These are phyloP conservation scores for Xylaria bambusicola DNA, from an alignment of 495 filamentous ascomycete species.

Conservation along the genomic window DNA sequence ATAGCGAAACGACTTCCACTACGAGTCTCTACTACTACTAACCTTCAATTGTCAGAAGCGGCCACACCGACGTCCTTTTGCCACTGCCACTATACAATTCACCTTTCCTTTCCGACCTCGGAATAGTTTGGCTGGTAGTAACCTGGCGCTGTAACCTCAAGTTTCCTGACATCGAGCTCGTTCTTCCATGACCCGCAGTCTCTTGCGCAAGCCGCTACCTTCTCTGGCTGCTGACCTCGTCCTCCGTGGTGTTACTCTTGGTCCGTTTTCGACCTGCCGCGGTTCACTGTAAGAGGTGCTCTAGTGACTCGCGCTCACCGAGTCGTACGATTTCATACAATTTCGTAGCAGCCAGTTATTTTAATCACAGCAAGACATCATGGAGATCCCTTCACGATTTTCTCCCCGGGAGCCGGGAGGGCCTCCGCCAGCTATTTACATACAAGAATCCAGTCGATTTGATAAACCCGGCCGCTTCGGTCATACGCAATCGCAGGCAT, in stretches of 20 bases:
- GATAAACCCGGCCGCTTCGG: constrained; percentile 52
- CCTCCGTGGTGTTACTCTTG: neutral
- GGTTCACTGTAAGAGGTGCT: neutral
- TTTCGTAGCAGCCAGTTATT: neutral
- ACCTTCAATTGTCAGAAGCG: constrained; percentile 1
- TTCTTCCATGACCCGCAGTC: constrained; percentile 12
- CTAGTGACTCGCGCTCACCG: constrained; percentile 6
- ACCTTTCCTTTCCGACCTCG: neutral
- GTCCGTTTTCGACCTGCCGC: neutral
- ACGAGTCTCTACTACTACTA: neutral
- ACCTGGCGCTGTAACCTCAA: neutral
- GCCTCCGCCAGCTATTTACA: constrained; percentile 53
- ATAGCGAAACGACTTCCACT: constrained; percentile 6
- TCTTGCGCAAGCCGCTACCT: neutral
- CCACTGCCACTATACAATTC: constrained; percentile 2
- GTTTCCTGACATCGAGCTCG: neutral
- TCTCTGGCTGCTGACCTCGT: neutral
- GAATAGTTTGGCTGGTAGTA: neutral
- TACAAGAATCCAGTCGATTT: constrained; percentile 53
- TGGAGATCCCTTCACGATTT: constrained; percentile 59
- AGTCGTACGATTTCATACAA: constrained; percentile 5
- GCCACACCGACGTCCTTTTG: constrained; percentile 1
- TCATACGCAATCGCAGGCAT: constrained; percentile 47
- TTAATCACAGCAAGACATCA: constrained; percentile 36
- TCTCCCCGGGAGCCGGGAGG: constrained; percentile 32